Evolutionary conservation across 2,329 filamentous ascomycete genomes (phyloP), one percentile per base, ranked within the genome.

Genomic region (Aspergillus carbonarius): DNA sequence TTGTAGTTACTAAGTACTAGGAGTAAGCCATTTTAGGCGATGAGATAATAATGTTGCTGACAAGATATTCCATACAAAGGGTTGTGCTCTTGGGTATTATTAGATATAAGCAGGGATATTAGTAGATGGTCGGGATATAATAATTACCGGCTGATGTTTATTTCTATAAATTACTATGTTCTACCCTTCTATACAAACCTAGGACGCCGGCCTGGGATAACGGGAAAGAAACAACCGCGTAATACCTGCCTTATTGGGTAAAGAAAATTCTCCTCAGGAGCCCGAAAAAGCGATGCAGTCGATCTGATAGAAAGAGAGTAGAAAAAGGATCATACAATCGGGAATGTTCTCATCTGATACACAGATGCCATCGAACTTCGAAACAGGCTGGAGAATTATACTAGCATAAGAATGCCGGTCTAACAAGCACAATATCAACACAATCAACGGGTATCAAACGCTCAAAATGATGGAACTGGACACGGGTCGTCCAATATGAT

Each of bases 401-500:
- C 48, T 47, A 55, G 30, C 47, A 55, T 46, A 51, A 54, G n/a
- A 42, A 57, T 48, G 40, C 35, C 20, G 40, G 52, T 60, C 46
- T 56, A 61, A 46, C 51, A 40, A 57, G 54, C 46, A 64, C 42
- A 47, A 55, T 52, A 42, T 49, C 52, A 54, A 62, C 54, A 61
- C 50, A 54, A 55, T 64, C 54, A 56, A 60, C 57, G 63, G 63
- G 63, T 65, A 65, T 65, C 63, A 63, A 61, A 60, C 58, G 58
- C 56, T 59, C 56, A 62, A 57, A 59, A 63, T 60, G 60, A 58
- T 30, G 61, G 61, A 23, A 50, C 59, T 60, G 23, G 55, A 55
- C 13, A 56, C 39, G 15, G 15, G 10, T 44, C 25, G 53, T 34
- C 44, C 49, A 53, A 49, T 47, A 49, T 30, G 62, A 32, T 30